Evolutionary conservation across 768 basidiomycete species (phyloP).

Genomic region (Trichaptum fuscoviolaceum): DNA sequence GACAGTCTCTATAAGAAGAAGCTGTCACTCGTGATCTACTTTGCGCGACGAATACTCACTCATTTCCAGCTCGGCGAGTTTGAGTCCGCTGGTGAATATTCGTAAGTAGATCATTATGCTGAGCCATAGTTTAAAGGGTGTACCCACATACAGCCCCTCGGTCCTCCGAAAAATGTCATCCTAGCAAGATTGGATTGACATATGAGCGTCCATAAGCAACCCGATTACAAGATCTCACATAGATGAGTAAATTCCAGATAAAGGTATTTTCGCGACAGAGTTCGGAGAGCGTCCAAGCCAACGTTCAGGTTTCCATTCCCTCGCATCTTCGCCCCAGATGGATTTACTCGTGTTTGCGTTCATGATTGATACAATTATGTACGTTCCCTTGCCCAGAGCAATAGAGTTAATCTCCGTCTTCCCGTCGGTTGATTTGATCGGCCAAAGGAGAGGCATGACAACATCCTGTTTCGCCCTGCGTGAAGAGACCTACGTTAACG

Average conservation of each 20-base stretch:
- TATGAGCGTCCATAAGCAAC: neutral
- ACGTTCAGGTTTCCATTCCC: constrained; percentile 4
- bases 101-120: neutral
- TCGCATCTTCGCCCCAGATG: constrained; percentile 3
- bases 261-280: neutral
- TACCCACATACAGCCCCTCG: constrained; percentile 25
- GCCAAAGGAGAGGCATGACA: constrained; percentile 16
- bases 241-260: neutral
- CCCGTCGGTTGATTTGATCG: constrained; percentile 14
- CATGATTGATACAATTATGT: constrained; percentile 16
- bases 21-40: neutral
- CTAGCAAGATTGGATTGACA: constrained; percentile 11
- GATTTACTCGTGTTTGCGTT: constrained; percentile 9
- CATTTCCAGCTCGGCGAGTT: constrained; percentile 52
- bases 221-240: neutral
- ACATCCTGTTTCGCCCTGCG: constrained; percentile 5
- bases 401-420: constrained; percentile 12
- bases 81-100: constrained; percentile 34
- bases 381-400: constrained; percentile 15
- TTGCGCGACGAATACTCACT: constrained; percentile 29
- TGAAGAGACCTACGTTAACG: neutral
- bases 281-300: neutral
- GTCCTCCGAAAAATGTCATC: constrained; percentile 27
- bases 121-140: neutral
- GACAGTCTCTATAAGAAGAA: constrained; percentile 23